phyloP scores from a whole-genome alignment of 441 rosid species.

The Brassica balearica region DNA sequence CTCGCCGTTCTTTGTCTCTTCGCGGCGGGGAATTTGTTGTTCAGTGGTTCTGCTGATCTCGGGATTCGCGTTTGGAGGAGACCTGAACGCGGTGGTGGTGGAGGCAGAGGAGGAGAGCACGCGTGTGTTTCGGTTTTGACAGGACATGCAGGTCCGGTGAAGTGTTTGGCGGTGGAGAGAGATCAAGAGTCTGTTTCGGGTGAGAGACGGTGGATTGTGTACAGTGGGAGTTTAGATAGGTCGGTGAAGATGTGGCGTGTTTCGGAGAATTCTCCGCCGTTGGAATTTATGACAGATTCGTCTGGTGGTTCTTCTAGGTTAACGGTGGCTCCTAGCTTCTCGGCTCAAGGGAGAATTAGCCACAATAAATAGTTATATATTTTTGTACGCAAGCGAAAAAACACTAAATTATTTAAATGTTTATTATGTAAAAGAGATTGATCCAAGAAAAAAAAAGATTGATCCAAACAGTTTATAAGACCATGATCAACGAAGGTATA shows the following conservation, averaged over 20 bases:
- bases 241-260: conserved; percentile 92
- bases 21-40: conserved; percentile 69
- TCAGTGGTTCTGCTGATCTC: conserved; percentile 89
- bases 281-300: conserved; percentile 26
- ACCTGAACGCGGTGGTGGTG: conserved; percentile 39
- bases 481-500: too few species aligned
- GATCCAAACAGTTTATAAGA: too few species aligned
- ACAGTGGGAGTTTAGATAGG: conserved; percentile 91
- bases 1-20: conserved; percentile 75
- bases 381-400: not conserved
- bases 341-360: conserved; percentile 52
- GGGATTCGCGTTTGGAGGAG: conserved; percentile 87
- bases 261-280: conserved; percentile 63
- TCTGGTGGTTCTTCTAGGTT: conserved; percentile 37
- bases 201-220: conserved; percentile 71
- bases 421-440: too few species aligned
- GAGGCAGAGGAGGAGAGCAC: conserved; percentile 42
- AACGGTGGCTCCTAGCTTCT: conserved; percentile 51
- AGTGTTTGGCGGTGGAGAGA: conserved; percentile 82
- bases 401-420: not conserved
- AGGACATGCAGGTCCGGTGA: conserved; percentile 87
- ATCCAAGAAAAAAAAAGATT: too few species aligned
- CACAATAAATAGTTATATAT: conserved; percentile 29
- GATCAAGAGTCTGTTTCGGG: conserved; percentile 51
- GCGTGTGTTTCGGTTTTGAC: conserved; percentile 66